Conservation (phyloP, 129 eudicot genomes). For the Heracleum sosnowskyi region DNA sequence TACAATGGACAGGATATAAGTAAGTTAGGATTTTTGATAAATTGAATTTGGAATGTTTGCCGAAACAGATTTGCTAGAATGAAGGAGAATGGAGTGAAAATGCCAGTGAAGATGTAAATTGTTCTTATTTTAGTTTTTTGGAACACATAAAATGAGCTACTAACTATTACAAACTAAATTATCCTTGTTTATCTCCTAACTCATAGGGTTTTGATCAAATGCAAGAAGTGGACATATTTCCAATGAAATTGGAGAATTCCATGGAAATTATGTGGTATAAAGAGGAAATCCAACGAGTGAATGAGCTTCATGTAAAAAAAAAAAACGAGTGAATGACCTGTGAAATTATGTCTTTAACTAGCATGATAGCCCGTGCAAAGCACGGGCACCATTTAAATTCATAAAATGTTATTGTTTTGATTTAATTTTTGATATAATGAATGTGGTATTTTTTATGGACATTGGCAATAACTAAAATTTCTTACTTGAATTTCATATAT, state of each 20-base stretch:
- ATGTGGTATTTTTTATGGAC: too few relatives aligned
- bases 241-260: neutral
- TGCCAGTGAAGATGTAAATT: constrained; percentile 4
- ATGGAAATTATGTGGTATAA: constrained; percentile 1
- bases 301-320: too few relatives aligned
- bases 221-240: neutral
- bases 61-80: constrained; percentile 35
- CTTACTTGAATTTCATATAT: too few relatives aligned
- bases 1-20: constrained; percentile 6
- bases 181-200: neutral
- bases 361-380: too few relatives aligned
- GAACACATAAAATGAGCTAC: neutral
- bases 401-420: too few relatives aligned
- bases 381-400: too few relatives aligned
- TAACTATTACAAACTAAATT: neutral
- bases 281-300: neutral
- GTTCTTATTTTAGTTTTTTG: constrained; percentile 5
- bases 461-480: too few relatives aligned
- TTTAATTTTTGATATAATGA: too few relatives aligned
- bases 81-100: constrained; percentile 29
- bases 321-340: neutral
- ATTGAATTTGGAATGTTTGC: constrained; percentile 12
- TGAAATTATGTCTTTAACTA: too few relatives aligned
- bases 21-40: constrained; percentile 10
- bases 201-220: neutral